phyloP scores from a whole-genome alignment of 1,139 yeast species.

The Sugiyamaella japonica region DNA sequence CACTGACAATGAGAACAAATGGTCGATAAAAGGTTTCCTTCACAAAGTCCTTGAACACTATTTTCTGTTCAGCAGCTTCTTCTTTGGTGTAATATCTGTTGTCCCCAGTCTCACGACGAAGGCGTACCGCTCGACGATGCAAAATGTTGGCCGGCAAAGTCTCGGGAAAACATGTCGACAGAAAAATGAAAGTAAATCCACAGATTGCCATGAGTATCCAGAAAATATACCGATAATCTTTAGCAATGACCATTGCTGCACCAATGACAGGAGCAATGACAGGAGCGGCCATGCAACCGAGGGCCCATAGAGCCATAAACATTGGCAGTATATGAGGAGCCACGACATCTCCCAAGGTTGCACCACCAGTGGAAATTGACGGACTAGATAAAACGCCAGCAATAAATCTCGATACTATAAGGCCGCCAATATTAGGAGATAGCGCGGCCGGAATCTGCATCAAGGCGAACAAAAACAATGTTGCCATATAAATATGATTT shows the following conservation, averaged over 20 bases:
- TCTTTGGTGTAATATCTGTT: constrained; percentile 33
- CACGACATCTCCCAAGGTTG: constrained; percentile 65
- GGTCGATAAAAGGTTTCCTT: constrained; percentile 52
- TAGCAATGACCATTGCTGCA: constrained; percentile 47
- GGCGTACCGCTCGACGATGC: constrained; percentile 49
- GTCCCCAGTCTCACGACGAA: constrained; percentile 52
- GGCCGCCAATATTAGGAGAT: constrained; percentile 49
- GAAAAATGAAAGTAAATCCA: constrained; percentile 43
- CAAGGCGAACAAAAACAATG: constrained; percentile 56
- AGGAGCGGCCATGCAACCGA: constrained; percentile 59
- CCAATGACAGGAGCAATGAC: constrained; percentile 69
- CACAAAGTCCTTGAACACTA: constrained; percentile 28
- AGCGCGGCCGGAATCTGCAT: constrained; percentile 54
- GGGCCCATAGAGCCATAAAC: constrained; percentile 51
- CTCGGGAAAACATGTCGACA: constrained; percentile 51
- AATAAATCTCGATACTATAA: constrained; percentile 69
- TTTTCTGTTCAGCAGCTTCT: constrained; percentile 30
- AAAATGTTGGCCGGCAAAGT: constrained; percentile 51
- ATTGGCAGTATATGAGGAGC: constrained; percentile 26
- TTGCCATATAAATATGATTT: constrained; percentile 50
- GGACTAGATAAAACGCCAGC: constrained; percentile 83
- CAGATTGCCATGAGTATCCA: constrained; percentile 49
- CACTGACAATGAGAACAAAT: constrained; percentile 42
- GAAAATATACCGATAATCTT: constrained; percentile 40
- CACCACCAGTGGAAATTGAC: constrained; percentile 84